Percentiles rank a stretch among this genome's conserved stretches.
phyloP scores from a whole-genome alignment of 495 filamentous ascomycete species.

The Penicillium parvum region DNA sequence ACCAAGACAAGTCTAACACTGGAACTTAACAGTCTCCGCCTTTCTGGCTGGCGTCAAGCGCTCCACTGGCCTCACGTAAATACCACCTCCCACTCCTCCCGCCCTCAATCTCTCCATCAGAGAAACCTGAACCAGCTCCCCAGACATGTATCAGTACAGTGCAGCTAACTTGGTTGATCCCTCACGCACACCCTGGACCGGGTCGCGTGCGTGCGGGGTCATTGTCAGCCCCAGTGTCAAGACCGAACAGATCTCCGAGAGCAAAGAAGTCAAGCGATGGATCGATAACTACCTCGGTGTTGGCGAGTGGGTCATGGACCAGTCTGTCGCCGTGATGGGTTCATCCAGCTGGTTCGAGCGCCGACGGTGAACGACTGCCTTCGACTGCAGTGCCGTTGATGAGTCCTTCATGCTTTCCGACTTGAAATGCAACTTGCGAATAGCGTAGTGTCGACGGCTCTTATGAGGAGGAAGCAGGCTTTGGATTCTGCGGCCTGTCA shows the following conservation, averaged over 20 bases:
- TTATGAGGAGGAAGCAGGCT: background rate
- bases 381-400: slow-evolving; percentile 2
- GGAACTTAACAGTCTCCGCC: slow-evolving; percentile 65
- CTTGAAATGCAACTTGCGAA: slow-evolving; percentile 2
- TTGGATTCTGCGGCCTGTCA: background rate
- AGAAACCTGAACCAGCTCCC: background rate
- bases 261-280: slow-evolving; percentile 82
- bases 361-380: slow-evolving; percentile 54
- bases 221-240: slow-evolving; percentile 73
- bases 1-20: slow-evolving; percentile 21
- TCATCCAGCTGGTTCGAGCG: slow-evolving; percentile 87
- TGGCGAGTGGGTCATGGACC: slow-evolving; percentile 97
- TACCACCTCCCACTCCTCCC: slow-evolving; percentile 22
- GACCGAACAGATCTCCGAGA: slow-evolving; percentile 79
- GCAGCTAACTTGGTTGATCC: slow-evolving; percentile 31
- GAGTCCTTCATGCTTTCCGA: slow-evolving; percentile 7
- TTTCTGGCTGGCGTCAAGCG: slow-evolving; percentile 95
- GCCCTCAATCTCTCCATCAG: background rate
- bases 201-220: slow-evolving; percentile 32
- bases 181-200: slow-evolving; percentile 29
- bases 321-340: slow-evolving; percentile 85
- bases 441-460: background rate
- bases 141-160: background rate
- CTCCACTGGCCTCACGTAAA: slow-evolving; percentile 95
- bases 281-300: slow-evolving; percentile 92